Evolutionary conservation across 768 basidiomycete genomes (phyloP).

Genomic region (Rickenella mellea): DNA sequence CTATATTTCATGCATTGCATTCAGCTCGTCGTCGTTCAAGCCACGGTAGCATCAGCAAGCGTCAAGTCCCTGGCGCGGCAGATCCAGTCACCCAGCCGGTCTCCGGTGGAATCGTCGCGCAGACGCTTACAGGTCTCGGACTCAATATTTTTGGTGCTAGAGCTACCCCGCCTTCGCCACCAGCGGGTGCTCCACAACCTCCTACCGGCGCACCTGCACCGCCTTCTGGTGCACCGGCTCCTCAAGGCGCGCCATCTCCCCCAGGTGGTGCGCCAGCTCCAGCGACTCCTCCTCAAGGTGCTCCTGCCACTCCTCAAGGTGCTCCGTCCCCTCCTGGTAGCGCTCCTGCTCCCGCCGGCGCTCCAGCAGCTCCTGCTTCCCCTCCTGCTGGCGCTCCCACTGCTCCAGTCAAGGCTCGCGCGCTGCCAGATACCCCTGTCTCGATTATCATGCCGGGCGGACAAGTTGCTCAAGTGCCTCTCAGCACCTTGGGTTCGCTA

Average conservation of each 20-base stretch:
- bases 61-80: not conserved
- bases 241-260: not conserved
- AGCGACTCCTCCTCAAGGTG: not conserved
- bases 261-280: not conserved
- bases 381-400: not conserved
- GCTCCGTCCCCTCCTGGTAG: not conserved
- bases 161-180: not conserved
- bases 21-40: not conserved
- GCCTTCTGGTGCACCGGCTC: not conserved
- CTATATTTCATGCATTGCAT: not conserved
- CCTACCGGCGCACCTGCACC: not conserved
- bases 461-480: too few relatives aligned
- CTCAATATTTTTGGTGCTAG: not conserved
- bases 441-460: too few relatives aligned
- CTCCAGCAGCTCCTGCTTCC: slow-evolving; percentile 1
- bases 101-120: not conserved
- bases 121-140: not conserved
- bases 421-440: too few relatives aligned
- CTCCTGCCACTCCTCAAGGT: not conserved
- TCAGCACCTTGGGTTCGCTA: too few relatives aligned
- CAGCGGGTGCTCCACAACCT: not conserved
- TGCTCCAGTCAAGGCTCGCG: not conserved
- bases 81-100: too few relatives aligned
- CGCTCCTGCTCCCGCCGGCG: not conserved
- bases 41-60: not conserved